These are phyloP conservation scores for Globisporangium cystogenes DNA, from an alignment of 352 stramenopile genomes.

Conservation along the genomic window DNA sequence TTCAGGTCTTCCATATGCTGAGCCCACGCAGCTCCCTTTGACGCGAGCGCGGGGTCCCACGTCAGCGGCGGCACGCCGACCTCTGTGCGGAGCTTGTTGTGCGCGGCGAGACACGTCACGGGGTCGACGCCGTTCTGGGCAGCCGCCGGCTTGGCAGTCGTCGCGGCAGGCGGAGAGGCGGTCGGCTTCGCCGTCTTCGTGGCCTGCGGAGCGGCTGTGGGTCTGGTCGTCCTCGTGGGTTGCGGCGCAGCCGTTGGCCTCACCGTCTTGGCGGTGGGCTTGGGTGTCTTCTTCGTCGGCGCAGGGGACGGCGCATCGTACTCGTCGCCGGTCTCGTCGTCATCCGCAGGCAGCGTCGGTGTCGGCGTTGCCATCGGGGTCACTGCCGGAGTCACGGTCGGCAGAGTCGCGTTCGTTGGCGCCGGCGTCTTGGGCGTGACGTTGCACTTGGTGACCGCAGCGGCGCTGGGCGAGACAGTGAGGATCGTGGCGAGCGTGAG, in stretches of 20 bases:
- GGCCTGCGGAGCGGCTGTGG: background rate
- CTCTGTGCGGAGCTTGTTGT: constrained; percentile 10
- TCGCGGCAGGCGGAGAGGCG: constrained; percentile 2
- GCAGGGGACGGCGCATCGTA: background rate
- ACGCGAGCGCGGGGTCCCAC: constrained; percentile 7
- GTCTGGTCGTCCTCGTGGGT: background rate
- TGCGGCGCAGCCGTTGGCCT: background rate
- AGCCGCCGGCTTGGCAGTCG: background rate
- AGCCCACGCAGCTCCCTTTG: constrained; percentile 7
- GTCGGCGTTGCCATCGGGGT: background rate
- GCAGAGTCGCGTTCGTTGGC: background rate
- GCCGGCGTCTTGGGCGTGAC: background rate
- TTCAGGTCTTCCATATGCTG: constrained; percentile 12
- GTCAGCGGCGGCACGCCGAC: constrained; percentile 7
- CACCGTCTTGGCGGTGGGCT: background rate
- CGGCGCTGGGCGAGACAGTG: background rate
- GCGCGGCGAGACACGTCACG: constrained; percentile 6
- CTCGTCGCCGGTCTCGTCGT: background rate
- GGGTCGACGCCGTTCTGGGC: constrained; percentile 7
- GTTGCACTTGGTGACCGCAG: background rate
- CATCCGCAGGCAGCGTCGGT: background rate
- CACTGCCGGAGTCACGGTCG: background rate
- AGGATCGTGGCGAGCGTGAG: background rate
- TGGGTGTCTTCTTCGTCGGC: background rate
- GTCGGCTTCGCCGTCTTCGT: constrained; percentile 16